phyloP scores from a whole-genome alignment of 345 rosid species.

The Garcia nutans region DNA sequence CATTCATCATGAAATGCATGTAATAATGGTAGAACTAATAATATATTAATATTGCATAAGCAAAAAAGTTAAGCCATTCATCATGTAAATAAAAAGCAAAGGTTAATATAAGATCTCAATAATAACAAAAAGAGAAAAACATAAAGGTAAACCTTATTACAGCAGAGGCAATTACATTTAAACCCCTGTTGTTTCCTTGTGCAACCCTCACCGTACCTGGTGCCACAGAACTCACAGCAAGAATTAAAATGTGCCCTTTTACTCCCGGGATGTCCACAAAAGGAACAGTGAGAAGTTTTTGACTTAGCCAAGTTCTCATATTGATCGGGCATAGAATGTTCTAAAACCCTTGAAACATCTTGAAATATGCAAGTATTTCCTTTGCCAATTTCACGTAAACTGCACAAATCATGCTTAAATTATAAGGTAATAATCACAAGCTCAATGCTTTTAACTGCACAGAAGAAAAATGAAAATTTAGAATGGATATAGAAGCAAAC shows the following conservation, averaged over 20 bases:
- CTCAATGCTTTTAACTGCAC: constrained; percentile 10
- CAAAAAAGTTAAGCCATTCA: neutral
- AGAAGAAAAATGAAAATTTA: constrained; percentile 3
- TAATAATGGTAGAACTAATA: neutral
- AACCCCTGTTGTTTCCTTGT: constrained; percentile 54
- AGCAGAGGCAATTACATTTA: constrained; percentile 63
- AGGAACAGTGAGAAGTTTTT: constrained; percentile 70
- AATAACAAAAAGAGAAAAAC: neutral
- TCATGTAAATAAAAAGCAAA: neutral
- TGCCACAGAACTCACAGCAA: constrained; percentile 60
- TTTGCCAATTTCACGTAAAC: constrained; percentile 60
- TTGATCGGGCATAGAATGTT: constrained; percentile 27
- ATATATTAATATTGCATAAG: neutral
- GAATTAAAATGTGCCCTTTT: constrained; percentile 61
- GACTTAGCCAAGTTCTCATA: constrained; percentile 38
- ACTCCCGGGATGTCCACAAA: constrained; percentile 89
- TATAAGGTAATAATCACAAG: constrained; percentile 13
- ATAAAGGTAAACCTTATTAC: constrained; percentile 43
- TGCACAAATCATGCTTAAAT: constrained; percentile 22
- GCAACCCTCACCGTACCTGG: constrained; percentile 48
- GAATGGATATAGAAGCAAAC: constrained; percentile 34
- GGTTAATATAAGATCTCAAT: neutral
- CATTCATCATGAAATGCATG: neutral
- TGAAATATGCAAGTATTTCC: constrained; percentile 33
- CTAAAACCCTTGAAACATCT: constrained; percentile 30